Evolutionary conservation across 768 basidiomycete species (phyloP), one percentile per base, ranked within the genome.

Genomic region (Chalciporus chontae): DNA sequence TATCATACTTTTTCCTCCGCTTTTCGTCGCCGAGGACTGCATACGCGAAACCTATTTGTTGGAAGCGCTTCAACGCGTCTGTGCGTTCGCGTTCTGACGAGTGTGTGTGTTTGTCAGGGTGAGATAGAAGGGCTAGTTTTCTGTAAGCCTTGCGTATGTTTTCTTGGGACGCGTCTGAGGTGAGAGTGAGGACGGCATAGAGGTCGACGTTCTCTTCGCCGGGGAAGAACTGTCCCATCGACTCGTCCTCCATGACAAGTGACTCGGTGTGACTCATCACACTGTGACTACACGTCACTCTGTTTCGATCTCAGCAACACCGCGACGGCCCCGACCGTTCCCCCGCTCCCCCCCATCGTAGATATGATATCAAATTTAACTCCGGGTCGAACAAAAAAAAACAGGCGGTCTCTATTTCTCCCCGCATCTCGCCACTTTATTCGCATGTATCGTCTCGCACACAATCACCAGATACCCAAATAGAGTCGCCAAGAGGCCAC

Each of bases 41-140:
- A 68, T 96, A 99, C 9, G 95, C 91, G 62, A 94, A 97, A 0
- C 95, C 92, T 57, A 98, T 79, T 61, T 94, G 91, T 59, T 93
- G 91, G 64, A 97, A 95, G 67, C 86, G 86, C 55, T 69, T 74
- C n/a, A 80, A 82, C 59, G 87, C 84, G 55, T 80, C 77, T 29
- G 80, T 77, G 65, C 83, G 85, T 21, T 80, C 79, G 26, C 71
- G 73, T 18, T 84, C 83, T 42, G 69, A 71, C 23, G 83, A 74
- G 7, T 73, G 69, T 38, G 81, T 71, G 59, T 93, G 88, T 63
- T 96, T 97, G 73, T 99, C 95, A 7, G 95, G 95, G 59, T 98
- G 94, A 65, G 80, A 79, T 41, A 77, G 58, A 24, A 98, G 81
- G 5, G 94, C 94, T 27, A 84, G 79, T 54, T 81, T 83, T 34